phyloP scores from a whole-genome alignment of 176 grass and related monocot species.

The Aegilops speltoides region DNA sequence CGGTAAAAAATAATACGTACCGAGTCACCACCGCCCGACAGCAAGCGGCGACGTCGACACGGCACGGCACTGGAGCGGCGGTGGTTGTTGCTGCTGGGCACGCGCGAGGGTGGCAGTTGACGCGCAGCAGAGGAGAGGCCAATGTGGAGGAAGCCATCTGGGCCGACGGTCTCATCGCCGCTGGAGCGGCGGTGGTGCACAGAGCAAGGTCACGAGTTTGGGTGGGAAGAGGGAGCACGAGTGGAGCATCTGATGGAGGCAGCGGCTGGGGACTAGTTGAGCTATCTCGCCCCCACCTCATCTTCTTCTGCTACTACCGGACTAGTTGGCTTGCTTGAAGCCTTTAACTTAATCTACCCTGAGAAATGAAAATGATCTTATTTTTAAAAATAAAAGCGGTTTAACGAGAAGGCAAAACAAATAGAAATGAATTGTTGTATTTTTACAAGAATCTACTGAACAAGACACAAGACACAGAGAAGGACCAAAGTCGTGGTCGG shows the following conservation, averaged over 20 bases:
- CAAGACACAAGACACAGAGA: too few relatives aligned
- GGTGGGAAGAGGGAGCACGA: neutral
- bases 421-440: too few relatives aligned
- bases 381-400: too few relatives aligned
- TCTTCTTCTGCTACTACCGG: too few relatives aligned
- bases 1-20: neutral
- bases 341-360: too few relatives aligned
- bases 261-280: neutral
- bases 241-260: neutral
- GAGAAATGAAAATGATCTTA: too few relatives aligned
- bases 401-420: too few relatives aligned
- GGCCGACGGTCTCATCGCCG: neutral
- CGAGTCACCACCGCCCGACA: conserved; percentile 27
- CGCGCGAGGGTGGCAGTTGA: neutral
- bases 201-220: neutral
- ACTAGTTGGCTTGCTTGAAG: too few relatives aligned
- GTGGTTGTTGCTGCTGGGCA: conserved; percentile 28
- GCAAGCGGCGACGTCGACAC: neutral
- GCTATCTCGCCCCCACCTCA: too few relatives aligned
- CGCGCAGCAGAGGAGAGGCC: conserved; percentile 10
- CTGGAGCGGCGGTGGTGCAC: neutral
- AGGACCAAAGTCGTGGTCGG: too few relatives aligned
- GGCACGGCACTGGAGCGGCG: neutral
- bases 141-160: conserved; percentile 33
- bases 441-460: too few relatives aligned